phyloP scores from a whole-genome alignment of 306 rosid species.

The Vachellia collinsii region DNA sequence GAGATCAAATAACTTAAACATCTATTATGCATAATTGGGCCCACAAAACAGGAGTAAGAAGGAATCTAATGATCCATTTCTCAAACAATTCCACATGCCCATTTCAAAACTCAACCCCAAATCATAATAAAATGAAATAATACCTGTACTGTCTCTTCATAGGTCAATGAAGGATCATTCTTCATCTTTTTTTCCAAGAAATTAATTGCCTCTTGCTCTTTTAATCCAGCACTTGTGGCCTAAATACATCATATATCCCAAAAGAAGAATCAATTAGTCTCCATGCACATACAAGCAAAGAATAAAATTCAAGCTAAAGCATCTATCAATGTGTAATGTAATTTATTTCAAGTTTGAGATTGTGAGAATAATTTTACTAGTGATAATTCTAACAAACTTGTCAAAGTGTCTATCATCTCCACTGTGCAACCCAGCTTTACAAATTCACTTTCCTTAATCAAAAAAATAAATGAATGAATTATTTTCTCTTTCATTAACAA shows the following conservation, averaged over 20 bases:
- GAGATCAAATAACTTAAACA: background rate
- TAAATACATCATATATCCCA: conserved; percentile 44
- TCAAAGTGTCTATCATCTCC: background rate
- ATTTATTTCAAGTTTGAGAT: conserved; percentile 5
- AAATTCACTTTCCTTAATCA: conserved; percentile 3
- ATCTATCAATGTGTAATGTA: background rate
- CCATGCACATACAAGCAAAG: conserved; percentile 2
- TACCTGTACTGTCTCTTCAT: conserved; percentile 99
- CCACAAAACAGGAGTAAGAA: conserved; percentile 7
- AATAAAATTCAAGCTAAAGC: background rate
- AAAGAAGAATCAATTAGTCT: conserved; percentile 27
- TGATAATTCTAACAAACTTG: background rate
- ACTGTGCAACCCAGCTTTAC: background rate
- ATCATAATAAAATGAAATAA: conserved; percentile 1
- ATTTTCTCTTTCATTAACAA: background rate
- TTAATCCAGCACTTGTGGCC: conserved; percentile 98
- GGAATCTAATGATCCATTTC: background rate
- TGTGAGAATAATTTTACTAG: conserved; percentile 3
- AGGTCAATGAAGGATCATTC: conserved; percentile 90
- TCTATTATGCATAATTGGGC: background rate
- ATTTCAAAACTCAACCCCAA: conserved; percentile 7
- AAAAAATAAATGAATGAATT: background rate
- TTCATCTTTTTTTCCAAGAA: conserved; percentile 99
- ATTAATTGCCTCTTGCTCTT: conserved; percentile 98
- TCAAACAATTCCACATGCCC: background rate